Conservation (phyloP, 257 asterid genomes). For the Solanum ossicruentum region DNA sequence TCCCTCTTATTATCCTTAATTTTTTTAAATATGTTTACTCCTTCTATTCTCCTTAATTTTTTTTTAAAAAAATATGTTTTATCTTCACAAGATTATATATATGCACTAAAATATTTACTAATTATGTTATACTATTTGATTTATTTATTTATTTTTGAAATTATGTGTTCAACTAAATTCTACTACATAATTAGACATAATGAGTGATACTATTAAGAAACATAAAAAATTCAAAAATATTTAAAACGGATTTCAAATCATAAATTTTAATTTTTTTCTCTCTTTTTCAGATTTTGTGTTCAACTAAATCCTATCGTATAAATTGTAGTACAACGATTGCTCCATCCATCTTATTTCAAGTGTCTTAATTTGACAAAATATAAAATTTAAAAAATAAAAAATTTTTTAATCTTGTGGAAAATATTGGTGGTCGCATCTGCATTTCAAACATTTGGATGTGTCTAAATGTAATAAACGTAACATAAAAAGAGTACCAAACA, state of each 20-base stretch:
- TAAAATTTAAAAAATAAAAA: too few species aligned
- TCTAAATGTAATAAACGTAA: background rate
- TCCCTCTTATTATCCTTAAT: too few species aligned
- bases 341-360: background rate
- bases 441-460: background rate
- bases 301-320: background rate
- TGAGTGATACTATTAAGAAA: background rate
- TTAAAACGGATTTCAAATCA: too few species aligned
- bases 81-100: background rate
- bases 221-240: background rate
- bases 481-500: background rate
- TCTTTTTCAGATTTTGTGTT: rapidly evolving
- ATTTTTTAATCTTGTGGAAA: background rate
- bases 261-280: too few species aligned
- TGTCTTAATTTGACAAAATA: background rate
- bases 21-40: background rate
- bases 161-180: rapidly evolving
- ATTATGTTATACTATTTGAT: background rate
- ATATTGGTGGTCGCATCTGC: background rate
- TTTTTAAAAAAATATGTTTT: background rate
- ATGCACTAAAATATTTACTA: background rate
- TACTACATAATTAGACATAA: background rate
- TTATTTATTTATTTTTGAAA: background rate
- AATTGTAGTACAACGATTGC: too few species aligned
- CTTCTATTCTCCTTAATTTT: too few species aligned